Percentiles rank a stretch among this genome's conserved stretches.
phyloP scores from a whole-genome alignment of 164 flowering plant genomes.

The Tetracentron sinense region DNA sequence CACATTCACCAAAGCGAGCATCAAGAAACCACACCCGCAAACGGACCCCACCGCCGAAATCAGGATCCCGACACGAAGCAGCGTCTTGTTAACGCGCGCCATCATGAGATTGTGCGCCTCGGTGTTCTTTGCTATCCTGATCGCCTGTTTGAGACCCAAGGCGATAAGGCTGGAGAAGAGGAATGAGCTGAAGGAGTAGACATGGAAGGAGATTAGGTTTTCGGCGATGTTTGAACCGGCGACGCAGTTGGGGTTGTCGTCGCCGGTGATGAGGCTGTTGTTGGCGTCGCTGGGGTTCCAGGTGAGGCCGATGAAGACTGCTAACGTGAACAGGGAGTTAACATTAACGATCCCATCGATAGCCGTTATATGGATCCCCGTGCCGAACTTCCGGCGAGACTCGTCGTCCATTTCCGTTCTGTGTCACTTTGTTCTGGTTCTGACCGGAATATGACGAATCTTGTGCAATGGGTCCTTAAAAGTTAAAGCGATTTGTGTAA shows the following conservation, averaged over 20 bases:
- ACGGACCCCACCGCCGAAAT: conserved; percentile 65
- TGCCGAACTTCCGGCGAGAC: conserved; percentile 18
- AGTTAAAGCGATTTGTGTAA: too few relatives aligned
- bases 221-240: conserved; percentile 37
- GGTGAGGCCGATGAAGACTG: conserved; percentile 77
- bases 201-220: conserved; percentile 59
- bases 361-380: conserved; percentile 68
- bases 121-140: conserved; percentile 24
- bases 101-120: conserved; percentile 11
- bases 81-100: conserved; percentile 38
- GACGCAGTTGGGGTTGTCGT: conserved; percentile 27
- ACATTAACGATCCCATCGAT: conserved; percentile 77
- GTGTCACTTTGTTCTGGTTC: conserved; percentile 6
- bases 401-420: conserved; percentile 2
- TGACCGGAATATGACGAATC: background rate
- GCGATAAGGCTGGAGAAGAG: conserved; percentile 91
- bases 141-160: conserved; percentile 60
- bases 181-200: conserved; percentile 81
- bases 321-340: conserved; percentile 81
- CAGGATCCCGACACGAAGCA: conserved; percentile 49
- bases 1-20: conserved; percentile 65
- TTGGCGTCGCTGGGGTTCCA: conserved; percentile 52
- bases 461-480: too few relatives aligned
- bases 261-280: conserved; percentile 28
- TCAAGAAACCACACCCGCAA: conserved; percentile 66